Conservation (phyloP, 129 eudicot genomes). For the Dittrichia graveolens region DNA sequence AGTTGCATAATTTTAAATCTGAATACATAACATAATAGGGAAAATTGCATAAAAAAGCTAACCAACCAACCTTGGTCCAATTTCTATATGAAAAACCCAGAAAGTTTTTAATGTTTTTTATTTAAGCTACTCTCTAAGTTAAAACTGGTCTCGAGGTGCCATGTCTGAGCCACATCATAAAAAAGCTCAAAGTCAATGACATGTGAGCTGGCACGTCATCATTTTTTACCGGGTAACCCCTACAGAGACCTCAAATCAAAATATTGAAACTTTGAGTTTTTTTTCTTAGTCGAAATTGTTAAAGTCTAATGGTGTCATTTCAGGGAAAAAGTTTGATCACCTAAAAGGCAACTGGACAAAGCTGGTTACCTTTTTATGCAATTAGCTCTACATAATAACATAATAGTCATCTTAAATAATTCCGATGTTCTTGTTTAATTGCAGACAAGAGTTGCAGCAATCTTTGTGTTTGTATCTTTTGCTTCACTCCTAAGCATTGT, state of each 20-base stretch:
- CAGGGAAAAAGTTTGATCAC: background rate
- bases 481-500: slow-evolving; percentile 78
- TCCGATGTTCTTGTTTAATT: slow-evolving; percentile 1
- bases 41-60: background rate
- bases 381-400: background rate
- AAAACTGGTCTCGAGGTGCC: too few species aligned
- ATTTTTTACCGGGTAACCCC: too few species aligned
- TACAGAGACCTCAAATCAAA: too few species aligned
- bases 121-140: background rate
- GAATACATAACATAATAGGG: background rate
- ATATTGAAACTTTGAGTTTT: too few species aligned
- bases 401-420: background rate
- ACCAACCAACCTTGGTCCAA: background rate
- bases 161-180: too few species aligned
- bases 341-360: background rate
- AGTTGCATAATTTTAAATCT: slow-evolving; percentile 28
- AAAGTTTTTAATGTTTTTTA: background rate
- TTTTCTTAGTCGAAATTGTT: too few species aligned
- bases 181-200: too few species aligned
- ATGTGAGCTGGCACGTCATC: too few species aligned
- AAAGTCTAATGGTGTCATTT: background rate
- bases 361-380: background rate
- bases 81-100: background rate
- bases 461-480: slow-evolving; percentile 82
- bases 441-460: slow-evolving; percentile 92